A percentile compares a stretch with the other conserved stretches of the same genome.
phyloP scores from a whole-genome alignment of 2,329 filamentous ascomycete genomes.

The Plenodomus biglobosus region DNA sequence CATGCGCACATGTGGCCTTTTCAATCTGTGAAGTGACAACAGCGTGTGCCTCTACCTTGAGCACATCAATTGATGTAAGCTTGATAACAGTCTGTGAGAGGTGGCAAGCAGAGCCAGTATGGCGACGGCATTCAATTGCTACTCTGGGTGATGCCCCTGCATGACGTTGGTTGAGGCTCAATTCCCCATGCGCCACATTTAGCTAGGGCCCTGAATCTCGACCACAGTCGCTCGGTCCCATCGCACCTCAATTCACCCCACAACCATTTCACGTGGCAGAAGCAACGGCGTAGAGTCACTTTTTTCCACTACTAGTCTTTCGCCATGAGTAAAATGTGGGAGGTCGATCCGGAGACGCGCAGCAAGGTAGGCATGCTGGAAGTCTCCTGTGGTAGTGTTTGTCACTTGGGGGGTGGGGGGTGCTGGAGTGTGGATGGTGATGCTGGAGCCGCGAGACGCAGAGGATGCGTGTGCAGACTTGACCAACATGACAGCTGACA shows the following conservation, averaged over 20 bases:
- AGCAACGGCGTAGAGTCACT: background rate
- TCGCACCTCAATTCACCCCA: conserved; percentile 8
- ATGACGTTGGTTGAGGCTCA: conserved; percentile 13
- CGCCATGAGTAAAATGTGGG: conserved; percentile 80
- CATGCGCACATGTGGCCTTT: no score
- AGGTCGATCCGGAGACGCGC: conserved; percentile 95
- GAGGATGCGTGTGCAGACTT: background rate
- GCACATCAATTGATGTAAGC: no score
- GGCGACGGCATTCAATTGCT: no score
- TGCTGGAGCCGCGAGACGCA: background rate
- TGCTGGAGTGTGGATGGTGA: background rate
- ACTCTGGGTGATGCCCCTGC: no score
- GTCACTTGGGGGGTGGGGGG: conserved; percentile 4
- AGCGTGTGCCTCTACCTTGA: no score
- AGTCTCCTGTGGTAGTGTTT: background rate
- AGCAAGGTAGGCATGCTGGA: conserved; percentile 68
- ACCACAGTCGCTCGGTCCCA: background rate
- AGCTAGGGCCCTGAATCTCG: conserved; percentile 20
- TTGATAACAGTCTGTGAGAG: no score
- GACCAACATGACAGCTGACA: background rate
- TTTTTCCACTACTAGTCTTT: background rate
- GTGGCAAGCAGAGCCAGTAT: no score
- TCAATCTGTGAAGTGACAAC: no score
- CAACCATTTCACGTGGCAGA: background rate
- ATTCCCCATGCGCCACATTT: conserved; percentile 18